Evolutionary conservation across 176 grass and related monocot genomes (phyloP), one percentile per base, ranked within the genome.

Genomic region (Tuctoria greenei): DNA sequence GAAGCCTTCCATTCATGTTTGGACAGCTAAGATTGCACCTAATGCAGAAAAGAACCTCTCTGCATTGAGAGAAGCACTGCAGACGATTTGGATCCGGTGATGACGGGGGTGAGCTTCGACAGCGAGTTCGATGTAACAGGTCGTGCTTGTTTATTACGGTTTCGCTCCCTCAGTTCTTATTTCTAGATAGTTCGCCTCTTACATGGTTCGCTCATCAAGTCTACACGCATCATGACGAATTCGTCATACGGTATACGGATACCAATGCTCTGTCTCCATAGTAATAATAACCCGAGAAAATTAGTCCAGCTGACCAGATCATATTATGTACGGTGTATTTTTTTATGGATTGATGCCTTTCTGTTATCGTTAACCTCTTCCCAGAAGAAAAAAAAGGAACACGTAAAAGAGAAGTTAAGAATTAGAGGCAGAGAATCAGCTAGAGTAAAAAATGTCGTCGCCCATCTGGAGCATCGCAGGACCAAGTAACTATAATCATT

Each of bases 341-440:
- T 1, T 36, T 21, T 12, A 52, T 72, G 7, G 7, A 23, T 35
- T 37, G 28, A 54, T 23, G 20, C 13, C 17, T 69, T 15, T 5
- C 27, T 13, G 0, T 11, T 40, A 14, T 59, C 14, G 42, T 58
- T 68, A 13, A 13, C 34, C 15, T 52, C 70, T 52, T 44, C 3
- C 31, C 6, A 28, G 10, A 26, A 31, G 31, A 10, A 58, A 77
- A 21, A 23, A n/a, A 38, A 7, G 4, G 7, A 64, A 64, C 44
- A 21, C 36, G 38, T 11, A 26, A 14, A 6, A 20, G 83, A 81
- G 69, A 38, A 18, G 50, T 60, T n/a, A 17, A 37, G 58, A 78
- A 78, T 8, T 44, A 1, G 65, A 45, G 37, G 51, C 27, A 0
- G 39, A 15, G 46, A 24, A 58, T 10, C 6, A 36, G 60, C 43